Conservation (phyloP, 2,329 filamentous ascomycete genomes). For the Blastomyces silverae region DNA sequence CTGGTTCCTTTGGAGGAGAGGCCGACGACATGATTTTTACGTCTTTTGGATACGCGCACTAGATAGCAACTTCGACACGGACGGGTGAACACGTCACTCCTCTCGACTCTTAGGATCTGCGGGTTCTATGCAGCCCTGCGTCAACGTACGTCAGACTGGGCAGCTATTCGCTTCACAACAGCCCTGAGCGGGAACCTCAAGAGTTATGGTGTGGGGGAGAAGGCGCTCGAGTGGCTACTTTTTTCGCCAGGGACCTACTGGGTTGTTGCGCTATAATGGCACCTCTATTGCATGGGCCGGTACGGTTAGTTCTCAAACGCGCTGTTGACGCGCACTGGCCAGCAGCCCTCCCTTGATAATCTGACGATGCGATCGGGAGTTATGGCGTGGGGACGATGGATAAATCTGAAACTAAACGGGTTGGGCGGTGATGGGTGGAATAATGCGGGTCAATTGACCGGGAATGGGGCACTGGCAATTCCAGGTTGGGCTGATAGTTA, state of each 20-base stretch:
- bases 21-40: slow-evolving; percentile 89
- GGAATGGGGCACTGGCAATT: slow-evolving; percentile 4
- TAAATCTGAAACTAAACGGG: slow-evolving; percentile 12
- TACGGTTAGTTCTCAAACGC: slow-evolving; percentile 10
- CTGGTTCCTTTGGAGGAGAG: slow-evolving; percentile 80
- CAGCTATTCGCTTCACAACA: slow-evolving; percentile 18
- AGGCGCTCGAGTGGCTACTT: slow-evolving; percentile 9
- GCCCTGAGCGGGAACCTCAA: slow-evolving; percentile 14
- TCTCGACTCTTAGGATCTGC: slow-evolving; percentile 17
- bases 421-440: slow-evolving; percentile 11
- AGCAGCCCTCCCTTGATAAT: not conserved
- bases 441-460: slow-evolving; percentile 11
- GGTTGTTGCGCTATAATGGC: not conserved
- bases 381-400: slow-evolving; percentile 9
- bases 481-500: slow-evolving; percentile 11
- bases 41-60: slow-evolving; percentile 33
- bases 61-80: slow-evolving; percentile 35
- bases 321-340: slow-evolving; percentile 12
- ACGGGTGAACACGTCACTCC: slow-evolving; percentile 41
- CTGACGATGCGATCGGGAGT: slow-evolving; percentile 1
- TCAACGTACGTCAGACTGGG: slow-evolving; percentile 20
- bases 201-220: slow-evolving; percentile 6
- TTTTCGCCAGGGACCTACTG: slow-evolving; percentile 5
- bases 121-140: slow-evolving; percentile 20
- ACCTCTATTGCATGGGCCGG: slow-evolving; percentile 8